Conservation (phyloP, 176 grass and related monocot genomes). For the Eleusine coracana region DNA sequence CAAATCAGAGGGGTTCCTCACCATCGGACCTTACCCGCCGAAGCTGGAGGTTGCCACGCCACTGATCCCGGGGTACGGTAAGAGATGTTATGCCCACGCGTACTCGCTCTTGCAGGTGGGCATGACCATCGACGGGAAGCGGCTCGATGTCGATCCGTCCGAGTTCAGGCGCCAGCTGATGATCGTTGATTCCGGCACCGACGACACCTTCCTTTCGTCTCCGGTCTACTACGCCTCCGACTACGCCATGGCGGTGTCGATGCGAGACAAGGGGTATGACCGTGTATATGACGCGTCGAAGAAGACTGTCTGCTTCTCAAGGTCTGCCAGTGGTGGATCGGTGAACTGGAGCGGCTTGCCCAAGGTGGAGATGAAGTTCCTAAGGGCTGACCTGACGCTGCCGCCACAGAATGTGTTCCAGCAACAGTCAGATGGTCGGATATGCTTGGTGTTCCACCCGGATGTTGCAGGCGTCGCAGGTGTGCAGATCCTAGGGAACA, state of each 20-base stretch:
- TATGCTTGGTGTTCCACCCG: conserved; percentile 34
- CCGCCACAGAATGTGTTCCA: conserved; percentile 38
- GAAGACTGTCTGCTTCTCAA: conserved; percentile 6
- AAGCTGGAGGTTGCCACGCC: conserved; percentile 15
- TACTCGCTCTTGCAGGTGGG: conserved; percentile 27
- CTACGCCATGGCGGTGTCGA: not conserved
- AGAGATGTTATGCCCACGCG: not conserved
- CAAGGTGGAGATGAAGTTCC: conserved; percentile 39
- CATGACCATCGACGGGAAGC: conserved; percentile 15
- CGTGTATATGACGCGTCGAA: not conserved
- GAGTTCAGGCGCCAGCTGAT: not conserved
- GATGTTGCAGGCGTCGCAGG: conserved; percentile 1
- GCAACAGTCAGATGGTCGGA: not conserved
- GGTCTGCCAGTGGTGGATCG: not conserved
- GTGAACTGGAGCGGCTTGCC: conserved; percentile 28
- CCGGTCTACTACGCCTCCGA: conserved; percentile 10
- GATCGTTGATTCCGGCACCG: conserved; percentile 27
- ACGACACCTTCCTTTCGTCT: conserved; percentile 18
- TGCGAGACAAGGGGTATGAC: conserved; percentile 24
- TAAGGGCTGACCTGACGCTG: conserved; percentile 1
- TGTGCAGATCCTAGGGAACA: conserved; percentile 33
- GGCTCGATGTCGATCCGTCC: conserved; percentile 11
- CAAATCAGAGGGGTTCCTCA: not conserved
- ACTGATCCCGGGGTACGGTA: not conserved
- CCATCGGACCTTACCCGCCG: conserved; percentile 22